Evolutionary conservation across 2,329 filamentous ascomycete genomes (phyloP).

Genomic region (Aureobasidium mangrovei): DNA sequence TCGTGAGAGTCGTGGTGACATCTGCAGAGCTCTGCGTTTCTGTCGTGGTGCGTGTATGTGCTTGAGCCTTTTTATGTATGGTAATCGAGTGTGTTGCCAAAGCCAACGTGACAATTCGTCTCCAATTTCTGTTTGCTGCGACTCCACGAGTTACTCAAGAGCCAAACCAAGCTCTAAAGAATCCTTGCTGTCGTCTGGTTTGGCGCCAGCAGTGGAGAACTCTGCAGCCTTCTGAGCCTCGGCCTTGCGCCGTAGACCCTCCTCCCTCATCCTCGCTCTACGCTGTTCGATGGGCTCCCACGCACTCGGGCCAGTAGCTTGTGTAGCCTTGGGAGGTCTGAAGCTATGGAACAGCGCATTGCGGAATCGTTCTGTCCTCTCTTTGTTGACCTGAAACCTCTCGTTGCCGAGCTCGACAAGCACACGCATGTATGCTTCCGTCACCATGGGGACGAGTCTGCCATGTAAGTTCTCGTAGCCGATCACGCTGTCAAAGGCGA

Average conservation of each 20-base stretch:
- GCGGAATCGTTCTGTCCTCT: constrained; percentile 58
- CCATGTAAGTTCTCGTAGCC: constrained; percentile 43
- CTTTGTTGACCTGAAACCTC: constrained; percentile 60
- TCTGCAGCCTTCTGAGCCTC: neutral
- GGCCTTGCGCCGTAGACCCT: neutral
- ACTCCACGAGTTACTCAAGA: no score
- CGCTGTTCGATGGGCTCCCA: constrained; percentile 5
- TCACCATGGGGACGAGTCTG: constrained; percentile 48
- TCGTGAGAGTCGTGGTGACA: no score
- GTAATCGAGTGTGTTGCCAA: no score
- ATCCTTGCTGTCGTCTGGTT: no score
- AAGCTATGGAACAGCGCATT: constrained; percentile 38
- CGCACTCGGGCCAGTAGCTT: neutral
- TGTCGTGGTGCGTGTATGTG: no score
- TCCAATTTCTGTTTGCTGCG: no score
- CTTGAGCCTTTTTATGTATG: no score
- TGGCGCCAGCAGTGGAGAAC: neutral
- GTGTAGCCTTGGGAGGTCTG: constrained; percentile 16
- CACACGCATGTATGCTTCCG: constrained; percentile 56
- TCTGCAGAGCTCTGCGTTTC: no score
- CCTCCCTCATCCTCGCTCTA: constrained; percentile 2
- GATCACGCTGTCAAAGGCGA: constrained; percentile 73
- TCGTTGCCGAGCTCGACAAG: constrained; percentile 65
- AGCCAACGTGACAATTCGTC: no score
- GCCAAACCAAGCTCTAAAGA: no score